Base-by-base conservation (phyloP, 2,329 filamentous ascomycete genomes). In the Neofusicoccum sp. region DNA sequence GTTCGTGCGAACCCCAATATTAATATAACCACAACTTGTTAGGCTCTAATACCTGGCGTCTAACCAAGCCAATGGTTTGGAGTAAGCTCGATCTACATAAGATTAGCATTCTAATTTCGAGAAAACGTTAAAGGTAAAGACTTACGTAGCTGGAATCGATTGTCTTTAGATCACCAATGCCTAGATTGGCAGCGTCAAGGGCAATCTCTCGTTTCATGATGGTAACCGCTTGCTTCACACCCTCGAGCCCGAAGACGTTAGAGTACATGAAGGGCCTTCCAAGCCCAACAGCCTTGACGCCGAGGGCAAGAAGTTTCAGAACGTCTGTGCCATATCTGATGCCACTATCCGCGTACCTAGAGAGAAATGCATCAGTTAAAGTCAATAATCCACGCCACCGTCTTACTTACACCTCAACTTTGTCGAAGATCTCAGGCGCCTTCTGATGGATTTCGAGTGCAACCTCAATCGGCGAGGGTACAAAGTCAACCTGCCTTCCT, bases 391-490 rank as follows among this genome's bases (percentile, higher is more conserved):
- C 14, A 9, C 16, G 8, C 9, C 8, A 4, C 4, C 4, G 20
- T 7, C 24, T 6, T 7, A 26, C 41, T 44, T 24, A 75, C 7
- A 78, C 72, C 49, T 78, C 76, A n/a, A 75, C 65, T 56, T 75
- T 64, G 43, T 70, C 63, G 63, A 77, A 76, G 16, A 78, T 70
- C 20, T 73, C 69, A 0, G 75, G 75, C 14, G 68, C 72, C n/a
- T 73, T 61, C n/a, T 84, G 86, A 72, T 90, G 88, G 57, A 91
- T 87, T 63, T 91, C 89, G 7, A 90, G 84, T 4, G 89, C 89
- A 51, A 93, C 85, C 67, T 95, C 90, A 8, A 89, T 86, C 1
- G 88, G 85, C 0, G 84, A 88, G 0, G 88, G 87, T 3, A 82
- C 79, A 14, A 79, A 48, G 72, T 77, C 75, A 51, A 75, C 66